Evolutionary conservation across 257 asterid species (phyloP).

Genomic region (Craterostigma plantagineum): DNA sequence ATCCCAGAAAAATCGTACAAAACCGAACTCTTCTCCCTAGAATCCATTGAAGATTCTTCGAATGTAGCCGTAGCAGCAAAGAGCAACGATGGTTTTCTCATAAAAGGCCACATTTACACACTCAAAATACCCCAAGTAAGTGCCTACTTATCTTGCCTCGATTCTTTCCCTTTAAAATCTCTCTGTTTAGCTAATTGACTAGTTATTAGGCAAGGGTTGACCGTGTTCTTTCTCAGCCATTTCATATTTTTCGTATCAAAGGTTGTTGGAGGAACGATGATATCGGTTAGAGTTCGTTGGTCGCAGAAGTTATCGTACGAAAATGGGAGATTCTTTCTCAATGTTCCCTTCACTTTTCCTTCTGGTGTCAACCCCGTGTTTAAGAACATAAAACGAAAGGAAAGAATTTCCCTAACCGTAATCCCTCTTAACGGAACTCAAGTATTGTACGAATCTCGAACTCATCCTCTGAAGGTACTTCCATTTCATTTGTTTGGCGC

Average conservation of each 20-base stretch:
- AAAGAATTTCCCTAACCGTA: slow-evolving; percentile 53
- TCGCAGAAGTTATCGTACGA: slow-evolving; percentile 56
- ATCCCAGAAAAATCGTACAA: slow-evolving; percentile 45
- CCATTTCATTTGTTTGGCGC: slow-evolving; percentile 3
- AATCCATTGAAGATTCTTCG: slow-evolving; percentile 15
- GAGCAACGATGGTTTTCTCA: slow-evolving; percentile 43
- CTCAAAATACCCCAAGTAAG: slow-evolving; percentile 63
- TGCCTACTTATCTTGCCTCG: background rate
- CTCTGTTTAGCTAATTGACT: background rate
- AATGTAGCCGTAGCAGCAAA: slow-evolving; percentile 21
- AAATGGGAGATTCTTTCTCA: slow-evolving; percentile 45
- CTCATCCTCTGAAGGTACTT: slow-evolving; percentile 74
- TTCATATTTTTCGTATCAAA: slow-evolving; percentile 10
- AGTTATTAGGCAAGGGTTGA: background rate
- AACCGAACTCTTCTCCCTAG: slow-evolving; percentile 29
- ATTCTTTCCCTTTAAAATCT: background rate
- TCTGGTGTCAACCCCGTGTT: slow-evolving; percentile 74
- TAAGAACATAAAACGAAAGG: slow-evolving; percentile 60
- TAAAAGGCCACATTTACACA: slow-evolving; percentile 52
- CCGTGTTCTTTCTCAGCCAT: background rate
- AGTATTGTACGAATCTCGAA: slow-evolving; percentile 36
- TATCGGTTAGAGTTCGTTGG: slow-evolving; percentile 68
- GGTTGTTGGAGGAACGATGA: slow-evolving; percentile 77
- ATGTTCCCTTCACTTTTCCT: slow-evolving; percentile 72
- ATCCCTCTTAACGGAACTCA: slow-evolving; percentile 52